These are phyloP conservation scores for Lathyrus sativus DNA, from an alignment of 306 rosid species.

Conservation along the genomic window DNA sequence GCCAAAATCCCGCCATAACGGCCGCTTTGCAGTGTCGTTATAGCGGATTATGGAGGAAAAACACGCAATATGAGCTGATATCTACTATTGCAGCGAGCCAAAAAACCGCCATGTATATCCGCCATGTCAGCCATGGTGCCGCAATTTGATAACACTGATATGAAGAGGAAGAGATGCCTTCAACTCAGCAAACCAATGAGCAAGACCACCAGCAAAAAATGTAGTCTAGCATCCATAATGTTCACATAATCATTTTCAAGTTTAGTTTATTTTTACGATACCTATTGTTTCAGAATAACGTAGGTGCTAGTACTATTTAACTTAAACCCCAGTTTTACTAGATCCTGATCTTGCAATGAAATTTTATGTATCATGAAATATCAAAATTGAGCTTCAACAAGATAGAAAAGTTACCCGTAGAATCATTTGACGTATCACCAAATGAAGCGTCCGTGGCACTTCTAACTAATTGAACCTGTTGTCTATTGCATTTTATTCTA, in stretches of 20 bases:
- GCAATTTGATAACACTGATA: no score
- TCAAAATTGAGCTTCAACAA: constrained; percentile 5
- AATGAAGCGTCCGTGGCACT: constrained; percentile 85
- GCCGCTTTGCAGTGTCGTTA: no score
- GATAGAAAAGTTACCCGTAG: constrained; percentile 58
- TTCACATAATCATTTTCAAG: constrained; percentile 1
- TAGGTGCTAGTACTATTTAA: neutral
- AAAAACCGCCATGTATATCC: no score
- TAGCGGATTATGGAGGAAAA: no score
- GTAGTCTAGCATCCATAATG: constrained; percentile 23
- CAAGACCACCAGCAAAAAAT: constrained; percentile 20
- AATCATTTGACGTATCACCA: constrained; percentile 67
- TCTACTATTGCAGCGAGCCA: no score
- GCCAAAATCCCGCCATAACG: no score
- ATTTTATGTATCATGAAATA: constrained; percentile 4
- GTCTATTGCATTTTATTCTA: constrained; percentile 37
- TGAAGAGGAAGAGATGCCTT: constrained; percentile 21
- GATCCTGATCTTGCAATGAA: constrained; percentile 15
- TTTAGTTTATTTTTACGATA: constrained; percentile 8
- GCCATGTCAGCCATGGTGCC: no score
- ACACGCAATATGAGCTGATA: no score
- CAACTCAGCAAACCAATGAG: constrained; percentile 33
- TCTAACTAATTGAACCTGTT: constrained; percentile 48
- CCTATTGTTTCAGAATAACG: constrained; percentile 4
- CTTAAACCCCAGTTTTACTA: constrained; percentile 18